Conservation (phyloP, 129 eudicot species). For the Chrysanthemum seticuspe region DNA sequence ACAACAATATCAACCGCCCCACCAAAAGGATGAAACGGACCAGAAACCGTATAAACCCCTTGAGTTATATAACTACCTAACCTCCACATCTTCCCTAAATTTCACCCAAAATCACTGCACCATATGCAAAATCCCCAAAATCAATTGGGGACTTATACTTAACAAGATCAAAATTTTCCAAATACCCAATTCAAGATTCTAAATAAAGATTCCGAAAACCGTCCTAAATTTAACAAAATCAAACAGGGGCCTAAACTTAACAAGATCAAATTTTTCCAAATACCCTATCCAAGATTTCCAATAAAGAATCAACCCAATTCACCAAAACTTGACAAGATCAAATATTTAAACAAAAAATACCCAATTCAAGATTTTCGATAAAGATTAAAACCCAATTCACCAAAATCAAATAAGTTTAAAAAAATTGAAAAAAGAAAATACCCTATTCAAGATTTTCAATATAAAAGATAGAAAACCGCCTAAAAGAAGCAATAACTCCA, state of each 20-base stretch:
- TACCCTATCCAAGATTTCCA: constrained; percentile 21
- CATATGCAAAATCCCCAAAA: not conserved
- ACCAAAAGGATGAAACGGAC: constrained; percentile 92
- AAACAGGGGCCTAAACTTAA: constrained; percentile 22
- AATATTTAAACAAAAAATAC: constrained; percentile 8
- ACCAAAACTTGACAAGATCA: constrained; percentile 5
- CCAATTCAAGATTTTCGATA: constrained; percentile 24
- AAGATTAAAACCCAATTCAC: too few species aligned
- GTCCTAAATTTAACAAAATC: constrained; percentile 10
- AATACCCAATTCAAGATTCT: too few species aligned
- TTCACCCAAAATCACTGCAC: not conserved
- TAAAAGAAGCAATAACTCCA: not conserved
- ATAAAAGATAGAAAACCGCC: constrained; percentile 24
- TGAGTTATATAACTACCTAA: constrained; percentile 75
- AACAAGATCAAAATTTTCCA: not conserved
- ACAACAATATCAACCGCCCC: constrained; percentile 98
- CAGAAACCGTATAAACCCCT: constrained; percentile 75
- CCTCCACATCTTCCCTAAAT: constrained; percentile 45
- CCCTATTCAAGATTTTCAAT: too few species aligned
- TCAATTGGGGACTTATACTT: not conserved
- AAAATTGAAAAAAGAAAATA: not conserved
- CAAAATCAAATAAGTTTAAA: not conserved
- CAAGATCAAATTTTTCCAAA: constrained; percentile 30
- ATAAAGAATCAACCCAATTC: not conserved
- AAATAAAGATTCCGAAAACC: too few species aligned